phyloP scores from a whole-genome alignment of 2,329 filamentous ascomycete genomes.

The Alternaria sp. region DNA sequence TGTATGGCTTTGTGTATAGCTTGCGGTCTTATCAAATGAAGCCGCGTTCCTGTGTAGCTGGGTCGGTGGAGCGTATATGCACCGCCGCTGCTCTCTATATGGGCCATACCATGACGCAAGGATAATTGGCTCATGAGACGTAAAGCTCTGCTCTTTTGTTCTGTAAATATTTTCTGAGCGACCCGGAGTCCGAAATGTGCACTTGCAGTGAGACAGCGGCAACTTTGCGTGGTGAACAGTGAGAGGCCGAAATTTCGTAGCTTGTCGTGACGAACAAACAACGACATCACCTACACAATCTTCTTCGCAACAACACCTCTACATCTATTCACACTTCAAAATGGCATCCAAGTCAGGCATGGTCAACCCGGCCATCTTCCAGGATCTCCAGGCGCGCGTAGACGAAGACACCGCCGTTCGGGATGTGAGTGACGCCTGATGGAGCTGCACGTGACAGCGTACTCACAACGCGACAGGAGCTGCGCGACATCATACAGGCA shows the following conservation, averaged over 20 bases:
- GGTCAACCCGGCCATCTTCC: slow-evolving; percentile 86
- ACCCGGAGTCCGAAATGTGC: accelerated
- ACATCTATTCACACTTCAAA: background rate
- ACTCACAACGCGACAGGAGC: slow-evolving; percentile 61
- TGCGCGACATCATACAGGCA: slow-evolving; percentile 81
- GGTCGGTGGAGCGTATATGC: background rate
- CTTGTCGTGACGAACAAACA: background rate
- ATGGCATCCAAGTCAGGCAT: slow-evolving; percentile 57
- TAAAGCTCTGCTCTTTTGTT: background rate
- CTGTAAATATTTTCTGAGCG: background rate
- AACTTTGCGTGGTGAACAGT: background rate
- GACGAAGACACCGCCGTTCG: slow-evolving; percentile 85
- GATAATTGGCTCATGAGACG: background rate
- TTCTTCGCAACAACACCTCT: background rate
- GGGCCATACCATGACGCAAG: background rate
- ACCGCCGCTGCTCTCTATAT: background rate
- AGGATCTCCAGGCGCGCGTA: slow-evolving; percentile 85
- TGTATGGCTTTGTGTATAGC: background rate
- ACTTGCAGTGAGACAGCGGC: background rate
- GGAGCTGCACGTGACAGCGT: slow-evolving; percentile 37
- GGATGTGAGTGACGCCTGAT: slow-evolving; percentile 63
- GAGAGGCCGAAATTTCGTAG: slow-evolving; percentile 1
- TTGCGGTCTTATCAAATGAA: background rate
- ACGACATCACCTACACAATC: background rate
- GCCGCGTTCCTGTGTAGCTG: background rate